Evolutionary conservation across 1,139 yeast species (phyloP).

Genomic region (Yamadazyma sp.): DNA sequence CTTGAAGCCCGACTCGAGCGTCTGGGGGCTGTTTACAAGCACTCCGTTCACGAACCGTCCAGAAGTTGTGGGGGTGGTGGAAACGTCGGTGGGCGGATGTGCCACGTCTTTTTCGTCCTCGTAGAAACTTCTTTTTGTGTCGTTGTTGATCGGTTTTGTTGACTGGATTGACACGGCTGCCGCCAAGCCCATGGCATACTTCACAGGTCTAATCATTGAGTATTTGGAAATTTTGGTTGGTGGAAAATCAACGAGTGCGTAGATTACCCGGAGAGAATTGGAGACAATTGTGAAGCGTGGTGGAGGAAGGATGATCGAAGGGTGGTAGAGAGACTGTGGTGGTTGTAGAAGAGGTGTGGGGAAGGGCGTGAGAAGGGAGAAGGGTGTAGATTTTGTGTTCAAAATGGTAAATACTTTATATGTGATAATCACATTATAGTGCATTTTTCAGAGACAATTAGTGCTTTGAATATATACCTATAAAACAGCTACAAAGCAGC

Average conservation of each 20-base stretch:
- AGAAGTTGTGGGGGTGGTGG: conserved; percentile 47
- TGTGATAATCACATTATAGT: too few species aligned
- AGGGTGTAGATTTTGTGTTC: too few species aligned
- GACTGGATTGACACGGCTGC: conserved; percentile 1
- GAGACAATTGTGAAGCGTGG: too few species aligned
- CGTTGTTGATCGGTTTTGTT: conserved; percentile 20
- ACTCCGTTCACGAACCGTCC: conserved; percentile 55
- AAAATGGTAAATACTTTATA: too few species aligned
- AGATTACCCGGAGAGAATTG: too few species aligned
- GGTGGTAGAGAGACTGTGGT: too few species aligned
- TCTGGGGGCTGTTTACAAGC: conserved; percentile 52
- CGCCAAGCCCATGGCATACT: conserved; percentile 2
- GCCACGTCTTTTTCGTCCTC: conserved; percentile 57
- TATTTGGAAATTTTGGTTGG: conserved; percentile 4
- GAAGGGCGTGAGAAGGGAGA: too few species aligned
- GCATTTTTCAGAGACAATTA: too few species aligned
- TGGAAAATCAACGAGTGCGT: neutral
- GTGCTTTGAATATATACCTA: too few species aligned
- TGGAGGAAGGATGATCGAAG: too few species aligned
- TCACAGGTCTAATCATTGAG: conserved; percentile 2
- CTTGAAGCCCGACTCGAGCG: conserved; percentile 50
- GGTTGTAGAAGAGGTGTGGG: too few species aligned
- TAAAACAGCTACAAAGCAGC: too few species aligned
- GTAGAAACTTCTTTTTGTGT: conserved; percentile 52
- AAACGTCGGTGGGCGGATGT: conserved; percentile 30